Conservation (phyloP, 352 stramenopile genomes). For the Halophytophthora batemanensis region DNA sequence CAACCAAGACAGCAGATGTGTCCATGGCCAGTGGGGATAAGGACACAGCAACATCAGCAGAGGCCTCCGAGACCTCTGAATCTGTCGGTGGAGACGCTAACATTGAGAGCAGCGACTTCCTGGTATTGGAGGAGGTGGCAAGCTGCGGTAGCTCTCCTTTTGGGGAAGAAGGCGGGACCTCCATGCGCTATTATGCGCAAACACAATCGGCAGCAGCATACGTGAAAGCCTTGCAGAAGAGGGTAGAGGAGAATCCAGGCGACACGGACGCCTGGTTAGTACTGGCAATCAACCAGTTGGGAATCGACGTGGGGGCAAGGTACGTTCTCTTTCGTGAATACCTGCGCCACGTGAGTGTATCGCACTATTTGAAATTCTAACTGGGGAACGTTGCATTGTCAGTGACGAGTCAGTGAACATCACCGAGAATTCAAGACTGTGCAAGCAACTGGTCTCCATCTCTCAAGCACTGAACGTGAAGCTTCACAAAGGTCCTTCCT, state of each 20-base stretch:
- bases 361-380: neutral
- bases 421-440: constrained; percentile 17
- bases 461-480: constrained; percentile 24
- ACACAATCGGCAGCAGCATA: constrained; percentile 15
- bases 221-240: constrained; percentile 24
- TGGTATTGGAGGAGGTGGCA: neutral
- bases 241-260: constrained; percentile 23
- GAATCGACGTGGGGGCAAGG: constrained; percentile 38
- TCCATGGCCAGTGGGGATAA: too few species aligned
- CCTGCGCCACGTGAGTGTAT: neutral
- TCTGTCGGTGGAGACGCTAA: neutral
- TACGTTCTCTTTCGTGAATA: constrained; percentile 10
- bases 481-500: constrained; percentile 1
- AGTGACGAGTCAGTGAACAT: constrained; percentile 29
- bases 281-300: constrained; percentile 47
- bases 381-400: constrained; percentile 1
- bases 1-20: too few species aligned
- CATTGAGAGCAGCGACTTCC: constrained; percentile 4
- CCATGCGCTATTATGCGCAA: constrained; percentile 35
- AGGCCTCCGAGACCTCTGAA: neutral
- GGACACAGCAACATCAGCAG: too few species aligned
- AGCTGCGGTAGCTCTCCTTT: neutral
- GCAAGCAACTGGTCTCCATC: constrained; percentile 27
- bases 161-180: neutral
- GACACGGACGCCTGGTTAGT: constrained; percentile 44